Conservation (phyloP, 371 early-diverging fungal genomes). For the Mortierella sp. region DNA sequence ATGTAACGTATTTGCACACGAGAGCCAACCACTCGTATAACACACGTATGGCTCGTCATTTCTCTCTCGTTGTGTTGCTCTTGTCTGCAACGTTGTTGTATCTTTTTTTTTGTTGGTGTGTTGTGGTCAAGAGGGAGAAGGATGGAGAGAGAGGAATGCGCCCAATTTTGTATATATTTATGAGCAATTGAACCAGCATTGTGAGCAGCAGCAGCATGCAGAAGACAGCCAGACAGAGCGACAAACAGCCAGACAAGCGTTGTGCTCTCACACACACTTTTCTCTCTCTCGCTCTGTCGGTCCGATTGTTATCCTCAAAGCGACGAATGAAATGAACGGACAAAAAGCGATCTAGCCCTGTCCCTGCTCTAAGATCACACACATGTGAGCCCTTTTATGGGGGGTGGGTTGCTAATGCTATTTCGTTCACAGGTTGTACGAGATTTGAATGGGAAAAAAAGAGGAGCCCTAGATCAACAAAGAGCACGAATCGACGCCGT, state of each 20-base stretch:
- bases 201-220: not conserved
- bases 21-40: too few relatives aligned
- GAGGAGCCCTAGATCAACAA: not conserved
- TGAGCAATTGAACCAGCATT: not conserved
- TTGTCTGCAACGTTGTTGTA: not conserved
- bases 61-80: not conserved
- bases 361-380: not conserved
- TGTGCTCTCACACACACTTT: not conserved
- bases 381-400: conserved; percentile 10
- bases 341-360: not conserved
- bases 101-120: not conserved
- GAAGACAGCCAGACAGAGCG: not conserved
- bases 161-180: not conserved
- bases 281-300: not conserved
- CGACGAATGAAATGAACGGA: not conserved
- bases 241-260: not conserved
- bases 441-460: not conserved
- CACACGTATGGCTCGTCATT: too few relatives aligned
- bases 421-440: not conserved
- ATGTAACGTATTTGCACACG: not conserved
- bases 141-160: not conserved
- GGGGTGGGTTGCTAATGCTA: not conserved
- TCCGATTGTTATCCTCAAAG: not conserved
- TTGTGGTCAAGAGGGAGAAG: not conserved
- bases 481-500: not conserved